phyloP scores from a whole-genome alignment of 2,329 filamentous ascomycete species.

The Fusarium brachygibbosum region DNA sequence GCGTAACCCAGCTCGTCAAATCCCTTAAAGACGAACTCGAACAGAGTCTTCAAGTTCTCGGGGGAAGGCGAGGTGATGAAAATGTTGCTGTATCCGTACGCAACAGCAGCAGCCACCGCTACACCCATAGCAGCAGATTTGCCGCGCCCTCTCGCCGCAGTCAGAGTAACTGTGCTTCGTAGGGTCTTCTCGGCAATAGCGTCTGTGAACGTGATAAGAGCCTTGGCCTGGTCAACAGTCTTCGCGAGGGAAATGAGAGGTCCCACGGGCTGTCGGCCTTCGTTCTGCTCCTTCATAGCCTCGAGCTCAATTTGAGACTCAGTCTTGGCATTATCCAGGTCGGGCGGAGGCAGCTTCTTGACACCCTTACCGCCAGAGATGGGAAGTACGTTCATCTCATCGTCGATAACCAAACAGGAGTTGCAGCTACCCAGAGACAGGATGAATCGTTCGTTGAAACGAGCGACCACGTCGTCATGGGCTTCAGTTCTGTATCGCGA shows the following conservation, averaged over 20 bases:
- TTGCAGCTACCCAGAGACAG: slow-evolving; percentile 95
- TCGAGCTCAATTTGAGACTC: slow-evolving; percentile 82
- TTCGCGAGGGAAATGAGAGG: slow-evolving; percentile 86
- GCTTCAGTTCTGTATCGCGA: slow-evolving; percentile 96
- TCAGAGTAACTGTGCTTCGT: slow-evolving; percentile 91
- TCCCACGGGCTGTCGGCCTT: slow-evolving; percentile 88
- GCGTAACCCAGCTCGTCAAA: slow-evolving; percentile 95
- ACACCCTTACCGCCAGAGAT: slow-evolving; percentile 96
- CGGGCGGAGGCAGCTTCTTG: slow-evolving; percentile 81
- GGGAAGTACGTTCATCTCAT: slow-evolving; percentile 96
- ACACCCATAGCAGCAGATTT: slow-evolving; percentile 97
- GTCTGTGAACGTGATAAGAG: slow-evolving; percentile 95
- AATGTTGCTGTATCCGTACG: slow-evolving; percentile 98
- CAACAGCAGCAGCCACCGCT: slow-evolving; percentile 91
- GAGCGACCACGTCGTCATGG: slow-evolving; percentile 91
- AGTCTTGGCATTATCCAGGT: slow-evolving; percentile 79
- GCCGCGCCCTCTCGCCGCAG: slow-evolving; percentile 92
- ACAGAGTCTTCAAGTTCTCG: slow-evolving; percentile 98
- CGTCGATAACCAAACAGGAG: slow-evolving; percentile 94
- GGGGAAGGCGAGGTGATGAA: slow-evolving; percentile 98
- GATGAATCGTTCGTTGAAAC: slow-evolving; percentile 98
- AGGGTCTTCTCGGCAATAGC: slow-evolving; percentile 97
- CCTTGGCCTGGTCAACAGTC: slow-evolving; percentile 96
- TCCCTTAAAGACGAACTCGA: slow-evolving; percentile 98
- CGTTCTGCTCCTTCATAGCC: slow-evolving; percentile 86